These are phyloP conservation scores for Starmerella powellii DNA, from an alignment of 805 yeast genomes.

Conservation along the genomic window DNA sequence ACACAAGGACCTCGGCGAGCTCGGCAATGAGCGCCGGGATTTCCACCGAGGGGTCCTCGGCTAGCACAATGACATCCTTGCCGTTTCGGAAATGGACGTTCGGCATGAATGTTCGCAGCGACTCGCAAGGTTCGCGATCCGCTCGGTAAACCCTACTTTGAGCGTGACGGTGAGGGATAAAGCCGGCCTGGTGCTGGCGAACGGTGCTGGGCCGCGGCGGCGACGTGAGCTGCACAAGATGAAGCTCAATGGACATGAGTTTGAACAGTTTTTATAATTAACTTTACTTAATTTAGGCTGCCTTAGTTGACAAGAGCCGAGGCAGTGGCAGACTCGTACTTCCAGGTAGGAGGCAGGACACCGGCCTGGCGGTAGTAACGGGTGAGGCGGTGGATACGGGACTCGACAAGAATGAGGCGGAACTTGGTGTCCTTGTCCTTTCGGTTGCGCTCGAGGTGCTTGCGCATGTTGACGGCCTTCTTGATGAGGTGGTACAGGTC, in stretches of 20 bases:
- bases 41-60: slow-evolving; percentile 8
- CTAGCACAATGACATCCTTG: slow-evolving; percentile 11
- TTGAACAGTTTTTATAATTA: slow-evolving; percentile 1
- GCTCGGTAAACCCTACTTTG: no score
- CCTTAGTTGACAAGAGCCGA: slow-evolving; percentile 96
- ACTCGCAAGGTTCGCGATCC: no score
- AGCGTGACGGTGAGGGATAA: no score
- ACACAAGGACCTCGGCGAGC: slow-evolving; percentile 23
- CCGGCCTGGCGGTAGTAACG: slow-evolving; percentile 99
- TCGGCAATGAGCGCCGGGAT: slow-evolving; percentile 20
- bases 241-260: no score
- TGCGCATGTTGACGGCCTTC: slow-evolving; percentile 99
- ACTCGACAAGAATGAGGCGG: slow-evolving; percentile 99
- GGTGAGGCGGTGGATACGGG: slow-evolving; percentile 99
- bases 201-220: no score
- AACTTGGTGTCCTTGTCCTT: slow-evolving; percentile 99
- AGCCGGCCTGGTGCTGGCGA: no score
- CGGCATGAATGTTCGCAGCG: slow-evolving; percentile 7
- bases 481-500: slow-evolving; percentile 97
- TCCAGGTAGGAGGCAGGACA: slow-evolving; percentile 99
- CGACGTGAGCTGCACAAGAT: no score
- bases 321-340: slow-evolving; percentile 99
- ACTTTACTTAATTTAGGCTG: slow-evolving; percentile 13
- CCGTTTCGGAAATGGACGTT: slow-evolving; percentile 19
- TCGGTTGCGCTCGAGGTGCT: slow-evolving; percentile 99